Evolutionary conservation across 768 basidiomycete species (phyloP).

Genomic region (Boletus edulis): DNA sequence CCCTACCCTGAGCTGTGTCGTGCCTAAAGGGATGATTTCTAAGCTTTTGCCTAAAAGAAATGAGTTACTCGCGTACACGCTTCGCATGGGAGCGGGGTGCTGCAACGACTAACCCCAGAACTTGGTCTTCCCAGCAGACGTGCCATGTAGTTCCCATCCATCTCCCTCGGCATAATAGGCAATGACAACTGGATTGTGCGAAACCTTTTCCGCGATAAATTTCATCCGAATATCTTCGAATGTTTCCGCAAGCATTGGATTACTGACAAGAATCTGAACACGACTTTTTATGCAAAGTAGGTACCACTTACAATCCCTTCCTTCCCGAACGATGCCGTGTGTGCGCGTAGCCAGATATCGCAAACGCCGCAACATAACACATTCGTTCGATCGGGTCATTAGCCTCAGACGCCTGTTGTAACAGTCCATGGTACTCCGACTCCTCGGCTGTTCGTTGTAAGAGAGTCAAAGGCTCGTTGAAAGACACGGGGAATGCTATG

Average conservation of each 20-base stretch:
- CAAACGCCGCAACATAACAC: conserved; percentile 79
- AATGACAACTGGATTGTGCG: conserved; percentile 79
- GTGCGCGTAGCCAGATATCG: conserved; percentile 80
- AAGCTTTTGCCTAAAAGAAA: conserved; percentile 71
- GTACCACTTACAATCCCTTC: conserved; percentile 75
- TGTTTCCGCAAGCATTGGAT: conserved; percentile 86
- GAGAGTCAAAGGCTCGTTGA: conserved; percentile 85
- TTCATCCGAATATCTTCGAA: conserved; percentile 81
- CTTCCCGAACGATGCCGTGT: conserved; percentile 77
- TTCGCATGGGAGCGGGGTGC: conserved; percentile 4
- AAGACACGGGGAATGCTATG: conserved; percentile 82
- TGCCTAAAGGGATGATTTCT: conserved; percentile 81
- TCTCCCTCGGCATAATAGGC: conserved; percentile 83
- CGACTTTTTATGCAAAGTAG: conserved; percentile 1
- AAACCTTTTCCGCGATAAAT: conserved; percentile 86
- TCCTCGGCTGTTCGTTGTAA: conserved; percentile 83
- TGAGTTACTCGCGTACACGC: conserved; percentile 18
- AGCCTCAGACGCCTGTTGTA: conserved; percentile 61
- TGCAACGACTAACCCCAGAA: conserved; percentile 72
- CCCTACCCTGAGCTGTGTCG: conserved; percentile 63
- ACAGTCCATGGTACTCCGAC: conserved; percentile 69
- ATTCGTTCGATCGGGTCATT: conserved; percentile 65
- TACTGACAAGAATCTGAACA: conserved; percentile 44
- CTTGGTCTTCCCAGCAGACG: conserved; percentile 81
- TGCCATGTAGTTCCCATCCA: conserved; percentile 72